phyloP scores from a whole-genome alignment of 306 rosid genomes.

The Dryas alaskensis region DNA sequence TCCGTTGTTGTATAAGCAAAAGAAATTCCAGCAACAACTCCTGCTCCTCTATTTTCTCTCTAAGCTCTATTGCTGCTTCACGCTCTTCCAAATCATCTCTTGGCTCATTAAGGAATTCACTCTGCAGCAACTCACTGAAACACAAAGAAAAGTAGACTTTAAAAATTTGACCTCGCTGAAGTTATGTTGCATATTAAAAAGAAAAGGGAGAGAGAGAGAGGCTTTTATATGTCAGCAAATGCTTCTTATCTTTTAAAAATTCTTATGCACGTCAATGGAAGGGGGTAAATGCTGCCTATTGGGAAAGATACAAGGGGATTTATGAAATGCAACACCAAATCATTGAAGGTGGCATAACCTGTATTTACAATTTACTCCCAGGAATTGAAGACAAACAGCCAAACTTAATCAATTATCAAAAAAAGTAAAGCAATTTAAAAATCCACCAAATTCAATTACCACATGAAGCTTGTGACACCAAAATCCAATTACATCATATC shows the following conservation, averaged over 20 bases:
- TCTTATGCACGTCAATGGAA: conserved; percentile 12
- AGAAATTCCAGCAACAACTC: conserved; percentile 87
- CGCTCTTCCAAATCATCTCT: conserved; percentile 79
- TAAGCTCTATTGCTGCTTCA: conserved; percentile 80
- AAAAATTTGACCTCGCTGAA: conserved; percentile 9
- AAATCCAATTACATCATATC: background rate
- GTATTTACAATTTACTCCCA: background rate
- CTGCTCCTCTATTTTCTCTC: conserved; percentile 77
- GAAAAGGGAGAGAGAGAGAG: background rate
- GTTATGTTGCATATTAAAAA: conserved; percentile 2
- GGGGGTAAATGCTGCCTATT: conserved; percentile 7
- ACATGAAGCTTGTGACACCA: background rate
- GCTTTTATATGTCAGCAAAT: background rate
- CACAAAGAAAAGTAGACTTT: conserved; percentile 29
- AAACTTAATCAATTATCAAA: background rate
- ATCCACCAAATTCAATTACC: background rate
- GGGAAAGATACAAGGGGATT: conserved; percentile 6
- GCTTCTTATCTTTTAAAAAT: background rate
- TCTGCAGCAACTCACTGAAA: conserved; percentile 79
- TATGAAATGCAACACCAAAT: conserved; percentile 7
- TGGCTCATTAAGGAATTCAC: conserved; percentile 77
- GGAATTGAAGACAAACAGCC: background rate
- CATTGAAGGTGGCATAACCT: background rate
- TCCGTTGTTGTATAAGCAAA: conserved; percentile 69
- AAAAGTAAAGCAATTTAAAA: background rate